These are phyloP conservation scores for Xylaria bambusicola DNA, from an alignment of 495 filamentous ascomycete species.

Conservation along the genomic window DNA sequence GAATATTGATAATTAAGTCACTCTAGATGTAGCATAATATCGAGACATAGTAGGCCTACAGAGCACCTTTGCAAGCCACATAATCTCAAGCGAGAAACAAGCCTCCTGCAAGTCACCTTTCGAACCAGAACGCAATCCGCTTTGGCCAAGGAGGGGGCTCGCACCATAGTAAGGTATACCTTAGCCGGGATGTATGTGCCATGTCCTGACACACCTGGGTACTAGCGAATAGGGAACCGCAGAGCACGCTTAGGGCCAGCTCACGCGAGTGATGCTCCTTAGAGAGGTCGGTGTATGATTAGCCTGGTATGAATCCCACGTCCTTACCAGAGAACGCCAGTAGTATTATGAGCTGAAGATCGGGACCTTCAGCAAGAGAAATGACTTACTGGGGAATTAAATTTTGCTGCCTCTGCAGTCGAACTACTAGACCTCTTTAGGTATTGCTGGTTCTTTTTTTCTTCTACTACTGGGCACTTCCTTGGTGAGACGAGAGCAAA, in stretches of 20 bases:
- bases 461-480: background rate
- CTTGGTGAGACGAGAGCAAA: background rate
- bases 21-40: slow-evolving; percentile 12
- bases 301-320: no score
- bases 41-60: background rate
- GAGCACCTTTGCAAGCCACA: slow-evolving; percentile 8
- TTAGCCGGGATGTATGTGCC: background rate
- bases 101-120: background rate
- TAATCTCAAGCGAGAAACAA: background rate
- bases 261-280: no score
- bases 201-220: background rate
- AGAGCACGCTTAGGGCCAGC: background rate
- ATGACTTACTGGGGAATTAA: background rate
- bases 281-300: background rate
- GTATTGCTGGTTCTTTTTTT: background rate
- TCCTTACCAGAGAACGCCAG: no score
- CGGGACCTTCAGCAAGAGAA: no score
- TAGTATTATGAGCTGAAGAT: no score
- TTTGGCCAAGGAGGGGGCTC: background rate
- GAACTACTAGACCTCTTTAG: background rate
- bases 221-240: background rate
- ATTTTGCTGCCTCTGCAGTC: background rate
- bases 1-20: no score
- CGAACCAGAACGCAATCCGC: background rate
- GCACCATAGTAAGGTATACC: background rate